Conservation (phyloP, 495 filamentous ascomycete genomes). For the Penicillium verhagenii region DNA sequence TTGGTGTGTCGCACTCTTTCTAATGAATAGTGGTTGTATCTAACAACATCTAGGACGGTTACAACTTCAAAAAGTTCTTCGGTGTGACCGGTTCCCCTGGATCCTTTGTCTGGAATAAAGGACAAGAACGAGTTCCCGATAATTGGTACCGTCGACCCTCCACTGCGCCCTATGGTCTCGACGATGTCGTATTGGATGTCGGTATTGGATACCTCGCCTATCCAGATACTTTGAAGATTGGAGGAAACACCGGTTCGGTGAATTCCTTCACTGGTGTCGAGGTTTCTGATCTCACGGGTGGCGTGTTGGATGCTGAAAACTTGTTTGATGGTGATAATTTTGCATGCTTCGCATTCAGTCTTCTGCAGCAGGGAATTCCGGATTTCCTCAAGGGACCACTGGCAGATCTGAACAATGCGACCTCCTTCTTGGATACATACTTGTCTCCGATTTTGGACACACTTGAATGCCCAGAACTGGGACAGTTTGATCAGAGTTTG, state of each 20-base stretch:
- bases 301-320: constrained; percentile 32
- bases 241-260: constrained; percentile 52
- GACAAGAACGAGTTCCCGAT: constrained; percentile 47
- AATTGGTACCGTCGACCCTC: constrained; percentile 52
- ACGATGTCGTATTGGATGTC: constrained; percentile 29
- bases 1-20: background rate
- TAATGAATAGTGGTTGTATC: background rate
- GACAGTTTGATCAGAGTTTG: constrained; percentile 9
- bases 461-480: constrained; percentile 6
- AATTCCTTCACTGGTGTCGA: constrained; percentile 51
- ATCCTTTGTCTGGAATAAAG: constrained; percentile 21
- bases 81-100: constrained; percentile 3
- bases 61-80: constrained; percentile 11
- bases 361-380: constrained; percentile 8
- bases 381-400: constrained; percentile 7
- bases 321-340: constrained; percentile 41
- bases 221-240: constrained; percentile 34
- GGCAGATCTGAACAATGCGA: constrained; percentile 7
- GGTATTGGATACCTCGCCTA: constrained; percentile 28
- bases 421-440: constrained; percentile 2
- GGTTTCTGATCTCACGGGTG: constrained; percentile 42
- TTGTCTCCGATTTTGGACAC: background rate
- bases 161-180: constrained; percentile 20
- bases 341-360: constrained; percentile 35
- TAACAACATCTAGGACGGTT: constrained; percentile 7